Percentiles rank a stretch among this genome's conserved stretches.
Conservation (phyloP, 2,329 filamentous ascomycete species). For the Diatrype stigma region DNA sequence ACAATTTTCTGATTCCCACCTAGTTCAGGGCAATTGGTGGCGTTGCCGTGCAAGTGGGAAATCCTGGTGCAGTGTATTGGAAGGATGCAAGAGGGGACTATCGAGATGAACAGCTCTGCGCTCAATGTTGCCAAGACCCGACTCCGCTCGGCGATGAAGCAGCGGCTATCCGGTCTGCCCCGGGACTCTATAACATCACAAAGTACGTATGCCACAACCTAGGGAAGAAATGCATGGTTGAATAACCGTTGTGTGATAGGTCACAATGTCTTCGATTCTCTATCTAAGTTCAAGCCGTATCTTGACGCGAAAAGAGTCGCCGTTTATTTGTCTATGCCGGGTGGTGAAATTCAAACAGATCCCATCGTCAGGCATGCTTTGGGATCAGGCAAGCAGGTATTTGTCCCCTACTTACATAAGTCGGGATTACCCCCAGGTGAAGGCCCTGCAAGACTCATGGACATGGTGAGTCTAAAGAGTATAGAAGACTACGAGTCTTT, state of each 20-base stretch:
- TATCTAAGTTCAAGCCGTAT: conserved; percentile 71
- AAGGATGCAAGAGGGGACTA: conserved; percentile 17
- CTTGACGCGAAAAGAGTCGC: conserved; percentile 70
- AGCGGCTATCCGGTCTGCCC: conserved; percentile 56
- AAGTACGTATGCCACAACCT: conserved; percentile 50
- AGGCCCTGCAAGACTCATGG: conserved; percentile 72
- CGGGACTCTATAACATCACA: conserved; percentile 61
- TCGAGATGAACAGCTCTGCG: conserved; percentile 30
- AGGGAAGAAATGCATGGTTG: background rate
- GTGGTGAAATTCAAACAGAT: conserved; percentile 79
- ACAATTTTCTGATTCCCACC: background rate
- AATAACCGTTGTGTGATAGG: conserved; percentile 44
- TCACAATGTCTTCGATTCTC: conserved; percentile 55
- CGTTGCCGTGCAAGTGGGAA: background rate
- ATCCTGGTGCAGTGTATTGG: background rate
- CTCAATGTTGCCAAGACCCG: conserved; percentile 70
- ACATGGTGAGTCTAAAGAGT: conserved; percentile 80
- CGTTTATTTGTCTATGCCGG: conserved; percentile 90
- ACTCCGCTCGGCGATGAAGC: conserved; percentile 66
- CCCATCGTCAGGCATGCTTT: conserved; percentile 80
- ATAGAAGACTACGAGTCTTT: conserved; percentile 75
- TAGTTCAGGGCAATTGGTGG: background rate
- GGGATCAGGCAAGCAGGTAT: conserved; percentile 73
- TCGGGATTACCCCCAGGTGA: conserved; percentile 40
- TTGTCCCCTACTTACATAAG: conserved; percentile 82